These are phyloP conservation scores for Blastobotrys niveus DNA, from an alignment of 1,139 yeast species.

Conservation along the genomic window DNA sequence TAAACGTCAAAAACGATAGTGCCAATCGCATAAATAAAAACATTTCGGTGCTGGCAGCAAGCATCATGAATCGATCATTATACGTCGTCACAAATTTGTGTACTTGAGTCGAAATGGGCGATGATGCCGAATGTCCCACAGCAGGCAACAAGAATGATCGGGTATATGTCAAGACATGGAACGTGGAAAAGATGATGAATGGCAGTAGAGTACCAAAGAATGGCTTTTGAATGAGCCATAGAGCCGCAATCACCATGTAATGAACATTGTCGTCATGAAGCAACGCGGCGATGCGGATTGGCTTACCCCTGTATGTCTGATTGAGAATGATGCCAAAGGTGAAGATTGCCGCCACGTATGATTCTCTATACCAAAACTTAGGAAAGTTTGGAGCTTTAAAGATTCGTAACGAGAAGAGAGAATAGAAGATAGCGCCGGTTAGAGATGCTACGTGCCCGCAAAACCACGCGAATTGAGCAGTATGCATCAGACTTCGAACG, in stretches of 20 bases:
- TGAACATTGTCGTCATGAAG: constrained; percentile 62
- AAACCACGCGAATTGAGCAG: constrained; percentile 59
- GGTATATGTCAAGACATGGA: constrained; percentile 65
- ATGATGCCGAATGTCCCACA: constrained; percentile 44
- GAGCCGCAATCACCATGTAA: constrained; percentile 51
- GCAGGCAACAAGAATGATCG: constrained; percentile 65
- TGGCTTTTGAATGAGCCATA: constrained; percentile 53
- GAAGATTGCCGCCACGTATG: constrained; percentile 59
- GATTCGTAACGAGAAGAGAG: constrained; percentile 39
- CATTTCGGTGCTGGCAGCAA: constrained; percentile 70
- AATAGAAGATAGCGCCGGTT: constrained; percentile 47
- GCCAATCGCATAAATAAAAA: constrained; percentile 47
- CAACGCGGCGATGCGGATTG: constrained; percentile 33
- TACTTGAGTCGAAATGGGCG: constrained; percentile 41
- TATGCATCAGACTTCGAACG: constrained; percentile 21
- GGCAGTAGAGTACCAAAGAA: constrained; percentile 56
- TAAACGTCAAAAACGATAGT: constrained; percentile 54
- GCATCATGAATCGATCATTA: constrained; percentile 64
- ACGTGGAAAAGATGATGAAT: constrained; percentile 60
- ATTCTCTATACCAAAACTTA: constrained; percentile 50
- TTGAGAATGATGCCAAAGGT: constrained; percentile 74
- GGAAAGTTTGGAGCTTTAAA: constrained; percentile 35
- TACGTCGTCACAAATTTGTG: constrained; percentile 53
- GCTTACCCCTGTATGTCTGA: constrained; percentile 41
- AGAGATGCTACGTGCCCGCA: constrained; percentile 62